Evolutionary conservation across 2,329 filamentous ascomycete genomes (phyloP), one percentile per base, ranked within the genome.

Genomic region (Pseudogymnoascus pannorum): DNA sequence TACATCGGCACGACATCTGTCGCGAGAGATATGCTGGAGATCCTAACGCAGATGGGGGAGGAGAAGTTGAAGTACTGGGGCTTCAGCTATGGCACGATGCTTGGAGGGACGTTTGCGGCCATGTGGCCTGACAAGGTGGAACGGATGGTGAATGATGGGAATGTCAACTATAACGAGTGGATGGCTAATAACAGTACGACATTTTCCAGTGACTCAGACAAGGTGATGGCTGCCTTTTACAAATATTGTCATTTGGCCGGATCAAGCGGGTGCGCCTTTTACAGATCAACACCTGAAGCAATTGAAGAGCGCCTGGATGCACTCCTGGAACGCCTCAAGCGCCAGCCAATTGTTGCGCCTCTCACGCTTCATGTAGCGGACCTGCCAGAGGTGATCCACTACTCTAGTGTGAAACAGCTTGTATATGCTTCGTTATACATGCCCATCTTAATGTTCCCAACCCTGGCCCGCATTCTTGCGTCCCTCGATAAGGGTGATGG

Each of bases 1-100:
- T 67, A 70, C 64, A 48, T 68, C 6, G 61, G 68, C 58, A 72
- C 74, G 31, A 68, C 70, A 38, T 68, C 69, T 63, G 71, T 75
- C 22, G 73, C 70, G 6, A 66, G 69, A 60, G 74, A 75, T 59
- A 75, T 75, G 73, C 40, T 74, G 5, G 70, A 68, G 57, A 72
- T 75, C 42, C 60, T 74, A 65, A 69, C 64, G 29, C 68, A 66
- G 64, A 70, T 61, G 51, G 67, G 62, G 60, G 62, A 63, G 61
- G 65, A 66, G 44, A 71, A 69, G 63, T 64, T 81, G 29, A 76
- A 77, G 66, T 83, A 80, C 64, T 76, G 78, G 71, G 79, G 80
- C 0, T 76, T 81, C 59, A 80, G 78, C 5, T 83, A 83, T 62
- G 77, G 77, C 4, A 78, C 75, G 0, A 69, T 75, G 5, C 68